These are phyloP conservation scores for Polyporus arcularius DNA, from an alignment of 768 basidiomycete genomes.

Conservation along the genomic window DNA sequence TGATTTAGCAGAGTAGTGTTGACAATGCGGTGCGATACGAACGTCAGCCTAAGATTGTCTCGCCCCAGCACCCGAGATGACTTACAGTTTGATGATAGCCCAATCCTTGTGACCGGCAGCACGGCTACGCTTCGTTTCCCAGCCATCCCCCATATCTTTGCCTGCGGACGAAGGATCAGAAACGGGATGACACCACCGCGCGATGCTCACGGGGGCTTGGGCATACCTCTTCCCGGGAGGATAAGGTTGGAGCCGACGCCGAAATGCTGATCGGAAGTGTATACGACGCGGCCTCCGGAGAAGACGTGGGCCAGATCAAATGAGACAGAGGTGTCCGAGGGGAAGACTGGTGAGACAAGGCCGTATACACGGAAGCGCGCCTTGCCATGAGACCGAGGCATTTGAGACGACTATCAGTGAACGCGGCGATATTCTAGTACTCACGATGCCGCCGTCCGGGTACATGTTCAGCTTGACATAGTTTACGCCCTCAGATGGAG, in stretches of 20 bases:
- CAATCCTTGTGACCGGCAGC: slow-evolving; percentile 84
- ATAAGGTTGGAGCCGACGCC: slow-evolving; percentile 90
- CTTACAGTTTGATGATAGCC: slow-evolving; percentile 87
- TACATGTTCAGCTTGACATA: slow-evolving; percentile 94
- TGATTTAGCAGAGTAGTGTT: neutral
- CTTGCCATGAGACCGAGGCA: slow-evolving; percentile 39
- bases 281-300: slow-evolving; percentile 82
- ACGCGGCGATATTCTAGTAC: slow-evolving; percentile 27
- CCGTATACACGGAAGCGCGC: slow-evolving; percentile 94
- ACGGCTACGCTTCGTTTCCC: slow-evolving; percentile 94
- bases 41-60: neutral
- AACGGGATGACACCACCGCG: slow-evolving; percentile 1
- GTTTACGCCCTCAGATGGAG: slow-evolving; percentile 53
- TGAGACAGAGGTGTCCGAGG: slow-evolving; percentile 43
- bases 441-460: slow-evolving; percentile 95
- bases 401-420: neutral
- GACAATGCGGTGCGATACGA: neutral
- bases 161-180: slow-evolving; percentile 36
- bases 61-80: slow-evolving; percentile 11
- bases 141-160: slow-evolving; percentile 96
- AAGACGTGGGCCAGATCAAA: slow-evolving; percentile 93
- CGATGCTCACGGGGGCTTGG: slow-evolving; percentile 1
- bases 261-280: slow-evolving; percentile 92
- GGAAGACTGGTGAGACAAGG: slow-evolving; percentile 64
- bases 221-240: slow-evolving; percentile 78